These are phyloP conservation scores for Warburgia ugandensis DNA, from an alignment of 164 flowering plant species.

Conservation along the genomic window DNA sequence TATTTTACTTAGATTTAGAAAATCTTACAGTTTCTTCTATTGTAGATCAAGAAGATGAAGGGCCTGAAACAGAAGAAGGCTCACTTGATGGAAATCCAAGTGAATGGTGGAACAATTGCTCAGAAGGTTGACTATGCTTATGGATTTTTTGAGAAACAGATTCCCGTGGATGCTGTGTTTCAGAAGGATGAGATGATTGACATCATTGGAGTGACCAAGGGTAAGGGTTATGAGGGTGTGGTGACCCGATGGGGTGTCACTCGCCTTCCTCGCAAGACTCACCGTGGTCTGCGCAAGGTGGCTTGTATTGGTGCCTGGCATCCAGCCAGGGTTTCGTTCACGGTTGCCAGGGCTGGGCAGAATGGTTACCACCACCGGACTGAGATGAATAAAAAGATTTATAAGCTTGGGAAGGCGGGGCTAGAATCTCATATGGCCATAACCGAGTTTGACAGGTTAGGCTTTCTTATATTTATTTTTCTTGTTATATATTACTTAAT, in stretches of 20 bases:
- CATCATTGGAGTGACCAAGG: slow-evolving; percentile 71
- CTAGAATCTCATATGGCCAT: slow-evolving; percentile 53
- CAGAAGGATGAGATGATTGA: slow-evolving; percentile 82
- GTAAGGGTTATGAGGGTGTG: slow-evolving; percentile 79
- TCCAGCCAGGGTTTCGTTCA: slow-evolving; percentile 68
- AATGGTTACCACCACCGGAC: slow-evolving; percentile 74
- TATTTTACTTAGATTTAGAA: no score
- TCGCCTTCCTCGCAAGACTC: slow-evolving; percentile 71
- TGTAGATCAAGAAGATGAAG: slow-evolving; percentile 58
- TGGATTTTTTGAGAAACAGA: slow-evolving; percentile 59
- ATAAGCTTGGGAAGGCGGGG: slow-evolving; percentile 59
- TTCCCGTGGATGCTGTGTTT: slow-evolving; percentile 62
- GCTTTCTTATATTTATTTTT: not conserved
- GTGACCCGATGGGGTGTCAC: slow-evolving; percentile 84
- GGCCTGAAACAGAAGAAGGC: slow-evolving; percentile 82
- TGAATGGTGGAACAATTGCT: slow-evolving; percentile 58
- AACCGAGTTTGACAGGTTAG: slow-evolving; percentile 57
- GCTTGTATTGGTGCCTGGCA: slow-evolving; percentile 88
- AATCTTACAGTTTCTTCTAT: not conserved
- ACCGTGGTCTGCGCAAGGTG: slow-evolving; percentile 62
- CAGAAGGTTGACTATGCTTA: slow-evolving; percentile 68
- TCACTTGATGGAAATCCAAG: slow-evolving; percentile 72
- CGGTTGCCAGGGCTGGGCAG: slow-evolving; percentile 75
- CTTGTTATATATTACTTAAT: no score
- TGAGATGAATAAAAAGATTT: slow-evolving; percentile 69